phyloP scores from a whole-genome alignment of 345 rosid species.

The Citrus maxima region DNA sequence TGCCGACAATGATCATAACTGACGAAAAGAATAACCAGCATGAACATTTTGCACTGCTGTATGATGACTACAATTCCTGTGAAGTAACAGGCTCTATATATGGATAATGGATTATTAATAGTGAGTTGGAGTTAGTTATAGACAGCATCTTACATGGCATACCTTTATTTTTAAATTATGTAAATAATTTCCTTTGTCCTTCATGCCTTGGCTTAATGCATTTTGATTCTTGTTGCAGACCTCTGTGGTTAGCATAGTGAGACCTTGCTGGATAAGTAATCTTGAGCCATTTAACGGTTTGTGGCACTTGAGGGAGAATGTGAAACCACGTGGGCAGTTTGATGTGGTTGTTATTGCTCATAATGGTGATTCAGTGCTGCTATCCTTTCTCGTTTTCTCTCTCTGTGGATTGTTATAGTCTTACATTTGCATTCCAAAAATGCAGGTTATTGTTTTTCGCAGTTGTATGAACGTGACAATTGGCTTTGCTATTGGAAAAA shows the following conservation, averaged over 20 bases:
- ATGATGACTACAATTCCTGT: not conserved
- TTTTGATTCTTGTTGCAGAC: slow-evolving; percentile 48
- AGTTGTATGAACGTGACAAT: not conserved
- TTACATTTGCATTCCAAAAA: not conserved
- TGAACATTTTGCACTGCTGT: not conserved
- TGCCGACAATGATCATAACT: not conserved
- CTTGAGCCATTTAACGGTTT: slow-evolving; percentile 76
- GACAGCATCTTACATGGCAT: not conserved
- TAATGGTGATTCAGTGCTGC: slow-evolving; percentile 54
- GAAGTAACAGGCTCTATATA: not conserved
- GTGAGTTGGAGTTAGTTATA: not conserved
- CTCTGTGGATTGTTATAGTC: not conserved
- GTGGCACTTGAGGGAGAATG: slow-evolving; percentile 94
- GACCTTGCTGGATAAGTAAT: slow-evolving; percentile 96
- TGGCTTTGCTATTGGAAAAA: not conserved
- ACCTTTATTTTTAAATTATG: not conserved
- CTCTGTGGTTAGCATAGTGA: slow-evolving; percentile 56
- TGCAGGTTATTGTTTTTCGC: not conserved
- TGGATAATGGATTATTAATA: not conserved
- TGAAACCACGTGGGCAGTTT: slow-evolving; percentile 68
- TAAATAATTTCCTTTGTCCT: not conserved
- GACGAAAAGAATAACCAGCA: not conserved
- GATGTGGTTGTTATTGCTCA: slow-evolving; percentile 88
- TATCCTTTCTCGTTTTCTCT: not conserved
- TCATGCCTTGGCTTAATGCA: slow-evolving; percentile 1